These are phyloP conservation scores for Daldinia bambusicola DNA, from an alignment of 495 filamentous ascomycete genomes.

Conservation along the genomic window DNA sequence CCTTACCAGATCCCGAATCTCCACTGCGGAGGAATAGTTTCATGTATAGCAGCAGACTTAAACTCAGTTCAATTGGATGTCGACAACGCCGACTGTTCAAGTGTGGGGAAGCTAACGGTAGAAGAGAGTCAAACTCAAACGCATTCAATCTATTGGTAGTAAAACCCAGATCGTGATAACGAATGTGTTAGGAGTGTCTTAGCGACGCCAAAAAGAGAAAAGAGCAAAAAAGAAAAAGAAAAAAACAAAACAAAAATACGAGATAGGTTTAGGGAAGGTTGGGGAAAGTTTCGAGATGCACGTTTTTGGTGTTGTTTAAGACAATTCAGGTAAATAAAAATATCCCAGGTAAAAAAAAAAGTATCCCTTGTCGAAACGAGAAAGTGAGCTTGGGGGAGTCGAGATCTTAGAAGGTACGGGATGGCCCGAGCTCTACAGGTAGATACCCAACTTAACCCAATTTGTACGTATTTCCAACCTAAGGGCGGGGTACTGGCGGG, in stretches of 20 bases:
- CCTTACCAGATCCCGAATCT: conserved; percentile 28
- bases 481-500: not conserved
- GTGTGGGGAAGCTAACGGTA: conserved; percentile 26
- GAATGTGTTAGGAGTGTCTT: not conserved
- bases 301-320: conserved; percentile 6
- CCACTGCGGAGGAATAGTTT: conserved; percentile 37
- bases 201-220: not conserved
- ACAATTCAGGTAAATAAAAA: too few species aligned
- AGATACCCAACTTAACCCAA: conserved; percentile 3
- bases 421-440: conserved; percentile 27
- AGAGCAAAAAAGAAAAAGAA: too few species aligned
- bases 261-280: conserved; percentile 9
- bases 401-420: conserved; percentile 7
- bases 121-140: conserved; percentile 34
- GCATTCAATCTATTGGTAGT: conserved; percentile 24
- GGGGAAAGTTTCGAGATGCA: not conserved
- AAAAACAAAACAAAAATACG: conserved; percentile 10
- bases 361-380: not conserved
- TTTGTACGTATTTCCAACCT: not conserved
- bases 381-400: conserved; percentile 1
- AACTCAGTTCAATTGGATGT: conserved; percentile 28
- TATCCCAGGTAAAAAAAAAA: too few species aligned
- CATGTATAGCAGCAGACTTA: conserved; percentile 7
- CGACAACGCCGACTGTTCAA: conserved; percentile 11
- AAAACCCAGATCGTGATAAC: conserved; percentile 15